These are phyloP conservation scores for Ophiostoma fasciatum DNA, from an alignment of 2,329 filamentous ascomycete genomes.

Conservation along the genomic window DNA sequence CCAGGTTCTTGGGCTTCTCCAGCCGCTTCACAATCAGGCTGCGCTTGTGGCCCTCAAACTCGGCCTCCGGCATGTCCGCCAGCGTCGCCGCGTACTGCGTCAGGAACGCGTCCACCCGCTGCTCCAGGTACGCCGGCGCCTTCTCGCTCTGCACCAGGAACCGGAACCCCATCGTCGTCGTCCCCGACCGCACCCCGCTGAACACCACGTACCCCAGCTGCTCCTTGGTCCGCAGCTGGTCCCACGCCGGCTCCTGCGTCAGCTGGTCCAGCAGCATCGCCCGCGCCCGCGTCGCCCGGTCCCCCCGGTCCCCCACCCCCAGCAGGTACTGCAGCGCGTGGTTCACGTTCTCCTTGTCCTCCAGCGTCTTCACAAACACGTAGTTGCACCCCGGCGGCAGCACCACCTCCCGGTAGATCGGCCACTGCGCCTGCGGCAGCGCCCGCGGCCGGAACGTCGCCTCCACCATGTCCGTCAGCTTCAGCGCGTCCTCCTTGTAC, in stretches of 20 bases:
- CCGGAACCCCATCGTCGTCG: conserved; percentile 72
- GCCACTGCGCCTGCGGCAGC: conserved; percentile 67
- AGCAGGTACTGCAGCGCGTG: conserved; percentile 71
- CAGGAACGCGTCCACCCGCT: conserved; percentile 77
- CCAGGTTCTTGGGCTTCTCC: conserved; percentile 85
- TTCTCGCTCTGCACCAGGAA: conserved; percentile 91
- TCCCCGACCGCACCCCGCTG: conserved; percentile 55
- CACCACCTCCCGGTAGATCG: conserved; percentile 59
- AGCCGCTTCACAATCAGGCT: conserved; percentile 75
- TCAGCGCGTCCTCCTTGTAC: conserved; percentile 83
- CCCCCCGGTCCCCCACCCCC: conserved; percentile 51
- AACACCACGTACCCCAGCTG: conserved; percentile 96
- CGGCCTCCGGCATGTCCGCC: conserved; percentile 60
- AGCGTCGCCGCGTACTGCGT: conserved; percentile 49
- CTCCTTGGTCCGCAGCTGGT: conserved; percentile 90
- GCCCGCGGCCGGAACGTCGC: conserved; percentile 57
- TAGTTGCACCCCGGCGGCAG: conserved; percentile 70
- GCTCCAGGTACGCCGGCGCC: conserved; percentile 68
- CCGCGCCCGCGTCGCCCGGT: conserved; percentile 59
- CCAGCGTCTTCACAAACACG: conserved; percentile 65
- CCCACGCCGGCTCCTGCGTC: conserved; percentile 83
- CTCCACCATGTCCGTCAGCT: conserved; percentile 71
- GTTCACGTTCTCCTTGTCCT: conserved; percentile 80
- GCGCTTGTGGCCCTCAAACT: conserved; percentile 83
- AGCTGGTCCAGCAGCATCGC: conserved; percentile 76